Conservation (phyloP, 306 rosid genomes). For the Trifolium dubium region DNA sequence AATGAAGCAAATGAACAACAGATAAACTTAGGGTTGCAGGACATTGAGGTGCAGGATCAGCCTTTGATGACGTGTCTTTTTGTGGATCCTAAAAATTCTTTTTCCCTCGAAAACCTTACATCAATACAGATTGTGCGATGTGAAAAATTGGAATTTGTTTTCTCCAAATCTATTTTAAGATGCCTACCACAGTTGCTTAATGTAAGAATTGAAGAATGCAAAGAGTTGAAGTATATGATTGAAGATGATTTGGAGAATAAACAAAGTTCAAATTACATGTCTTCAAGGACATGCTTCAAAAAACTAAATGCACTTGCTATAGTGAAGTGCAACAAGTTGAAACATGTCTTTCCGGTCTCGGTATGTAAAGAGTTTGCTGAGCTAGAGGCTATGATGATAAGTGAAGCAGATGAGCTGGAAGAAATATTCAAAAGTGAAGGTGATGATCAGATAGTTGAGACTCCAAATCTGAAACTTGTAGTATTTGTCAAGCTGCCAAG, state of each 20-base stretch:
- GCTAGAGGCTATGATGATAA: background rate
- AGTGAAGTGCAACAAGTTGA: background rate
- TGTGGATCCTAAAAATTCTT: background rate
- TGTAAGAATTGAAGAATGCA: background rate
- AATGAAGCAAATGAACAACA: background rate
- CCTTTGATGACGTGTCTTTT: background rate
- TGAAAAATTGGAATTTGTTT: conserved; percentile 10
- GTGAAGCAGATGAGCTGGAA: background rate
- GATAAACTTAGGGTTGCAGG: background rate
- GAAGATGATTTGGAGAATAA: conserved; percentile 14
- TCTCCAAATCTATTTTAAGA: background rate
- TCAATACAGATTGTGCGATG: rapidly evolving
- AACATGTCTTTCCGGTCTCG: background rate
- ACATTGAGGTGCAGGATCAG: rapidly evolving
- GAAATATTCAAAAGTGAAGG: conserved; percentile 6
- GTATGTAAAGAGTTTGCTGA: background rate
- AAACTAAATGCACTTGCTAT: background rate
- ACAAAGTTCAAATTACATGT: background rate
- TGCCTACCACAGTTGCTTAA: background rate
- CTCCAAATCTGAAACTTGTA: background rate
- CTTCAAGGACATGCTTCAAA: conserved; percentile 18
- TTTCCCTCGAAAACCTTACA: background rate
- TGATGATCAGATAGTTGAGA: background rate
- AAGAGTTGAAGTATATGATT: conserved; percentile 25
- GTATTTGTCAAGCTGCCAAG: background rate